Conservation (phyloP, 2,329 filamentous ascomycete species). For the Pseudocercospora cruenta region DNA sequence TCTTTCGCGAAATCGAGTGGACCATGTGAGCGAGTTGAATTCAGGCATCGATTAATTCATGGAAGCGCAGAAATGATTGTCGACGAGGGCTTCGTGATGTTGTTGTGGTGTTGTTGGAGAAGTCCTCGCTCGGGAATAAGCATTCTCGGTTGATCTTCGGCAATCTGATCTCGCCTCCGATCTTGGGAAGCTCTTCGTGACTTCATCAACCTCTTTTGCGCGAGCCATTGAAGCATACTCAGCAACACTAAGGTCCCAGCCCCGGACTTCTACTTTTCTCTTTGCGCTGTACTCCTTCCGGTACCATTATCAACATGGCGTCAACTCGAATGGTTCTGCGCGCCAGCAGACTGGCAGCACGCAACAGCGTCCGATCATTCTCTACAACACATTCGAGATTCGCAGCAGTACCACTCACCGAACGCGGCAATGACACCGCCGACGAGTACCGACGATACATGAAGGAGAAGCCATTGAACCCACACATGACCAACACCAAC, state of each 20-base stretch:
- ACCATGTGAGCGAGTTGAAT: neutral
- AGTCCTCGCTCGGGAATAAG: neutral
- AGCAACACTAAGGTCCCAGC: neutral
- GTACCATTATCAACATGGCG: conserved; percentile 45
- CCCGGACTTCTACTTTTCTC: neutral
- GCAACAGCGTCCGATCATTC: conserved; percentile 42
- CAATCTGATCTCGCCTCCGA: neutral
- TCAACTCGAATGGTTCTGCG: conserved; percentile 50
- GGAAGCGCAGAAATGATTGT: neutral
- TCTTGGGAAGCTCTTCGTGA: neutral
- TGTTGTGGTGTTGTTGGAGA: neutral
- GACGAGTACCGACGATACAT: conserved; percentile 60
- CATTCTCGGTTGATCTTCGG: neutral
- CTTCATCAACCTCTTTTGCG: neutral
- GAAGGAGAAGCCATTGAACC: conserved; percentile 61
- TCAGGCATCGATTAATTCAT: neutral
- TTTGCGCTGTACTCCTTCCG: neutral
- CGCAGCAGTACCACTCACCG: conserved; percentile 45
- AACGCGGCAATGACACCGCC: conserved; percentile 57
- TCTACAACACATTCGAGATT: conserved; percentile 44
- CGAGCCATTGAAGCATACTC: neutral
- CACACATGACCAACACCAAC: conserved; percentile 66
- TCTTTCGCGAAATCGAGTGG: neutral
- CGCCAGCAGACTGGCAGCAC: conserved; percentile 47
- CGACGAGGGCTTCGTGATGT: neutral